Base-by-base conservation (phyloP, 2,329 filamentous ascomycete species). In the Epichloe gansuensis region DNA sequence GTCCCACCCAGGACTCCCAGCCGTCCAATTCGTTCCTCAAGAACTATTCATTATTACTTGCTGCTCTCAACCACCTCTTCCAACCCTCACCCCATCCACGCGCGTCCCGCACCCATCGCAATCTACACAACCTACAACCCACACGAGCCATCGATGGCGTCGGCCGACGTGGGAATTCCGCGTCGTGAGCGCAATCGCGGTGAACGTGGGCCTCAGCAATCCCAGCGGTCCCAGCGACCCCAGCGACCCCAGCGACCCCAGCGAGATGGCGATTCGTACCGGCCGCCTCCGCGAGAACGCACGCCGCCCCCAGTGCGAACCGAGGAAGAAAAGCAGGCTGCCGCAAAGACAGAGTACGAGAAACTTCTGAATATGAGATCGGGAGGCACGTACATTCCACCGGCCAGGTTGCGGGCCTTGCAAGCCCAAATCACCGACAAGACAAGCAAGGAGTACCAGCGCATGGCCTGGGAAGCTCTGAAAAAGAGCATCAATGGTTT, bases 401-500 rank as follows among this genome's bases (percentile, higher is more conserved):
- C 93, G 0, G 91, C 91, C 50, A 81, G 89, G 60, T 75, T 98
- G 64, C 83, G 90, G 61, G 91, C 91, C 41, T 80, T 98, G 56
- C 93, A 98, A 73, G 88, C 91, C 51, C 90, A 95, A 70, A 95
- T 98, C 68, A 96, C 90, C 56, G 93, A 98, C 72, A 95, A 95
- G 75, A 84, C 80, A 52, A 94, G 85, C 69, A 94, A 95, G 70
- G 93, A 97, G 72, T 97, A 95, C 66, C 93, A 97, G 77, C 88
- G 93, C 62, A 95, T 98, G 88, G 90, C 91, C 8, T 98, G 93
- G 93, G 93, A 98, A 70, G 91, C 91, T 12, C 74, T 98, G 64
- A 98, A 98, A 75, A 98, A 98, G 75, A 93, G 88, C 48, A 95
- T 98, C 72, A 97, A 98, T 66, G 93, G 93, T 61, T 74, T 98